Conservation (phyloP, 257 asterid species). For the Nicotiana noctiflora region DNA sequence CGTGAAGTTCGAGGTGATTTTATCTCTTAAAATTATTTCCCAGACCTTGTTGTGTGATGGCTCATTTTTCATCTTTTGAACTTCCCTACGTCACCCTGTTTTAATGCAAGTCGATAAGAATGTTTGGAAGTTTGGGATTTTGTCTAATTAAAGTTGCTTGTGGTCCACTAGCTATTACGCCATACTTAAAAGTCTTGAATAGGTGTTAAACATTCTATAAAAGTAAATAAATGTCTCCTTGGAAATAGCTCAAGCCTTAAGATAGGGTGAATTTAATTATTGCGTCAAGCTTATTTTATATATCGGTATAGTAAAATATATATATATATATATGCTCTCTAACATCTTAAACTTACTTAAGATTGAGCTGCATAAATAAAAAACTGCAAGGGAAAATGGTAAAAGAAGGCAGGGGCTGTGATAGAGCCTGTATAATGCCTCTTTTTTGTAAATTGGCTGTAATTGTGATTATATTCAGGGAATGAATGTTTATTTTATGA, state of each 20-base stretch:
- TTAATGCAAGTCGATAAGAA: not conserved
- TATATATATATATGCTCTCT: not conserved
- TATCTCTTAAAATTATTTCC: constrained; percentile 1
- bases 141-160: not conserved
- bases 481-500: not conserved
- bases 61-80: not conserved
- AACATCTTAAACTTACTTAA: not conserved
- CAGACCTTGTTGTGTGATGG: not conserved
- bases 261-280: not conserved
- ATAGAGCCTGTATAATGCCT: not conserved
- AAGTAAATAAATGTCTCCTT: not conserved
- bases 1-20: constrained; percentile 82
- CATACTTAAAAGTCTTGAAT: not conserved
- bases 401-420: not conserved
- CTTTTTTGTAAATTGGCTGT: not conserved
- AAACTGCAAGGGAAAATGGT: not conserved
- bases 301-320: not conserved
- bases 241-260: not conserved
- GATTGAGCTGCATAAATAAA: not conserved
- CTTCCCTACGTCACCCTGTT: not conserved
- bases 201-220: not conserved
- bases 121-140: not conserved
- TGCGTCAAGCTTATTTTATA: not conserved
- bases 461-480: not conserved
- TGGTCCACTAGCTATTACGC: not conserved